These are phyloP conservation scores for Verticillium dahliae DNA, from an alignment of 2,329 filamentous ascomycete genomes.

Conservation along the genomic window DNA sequence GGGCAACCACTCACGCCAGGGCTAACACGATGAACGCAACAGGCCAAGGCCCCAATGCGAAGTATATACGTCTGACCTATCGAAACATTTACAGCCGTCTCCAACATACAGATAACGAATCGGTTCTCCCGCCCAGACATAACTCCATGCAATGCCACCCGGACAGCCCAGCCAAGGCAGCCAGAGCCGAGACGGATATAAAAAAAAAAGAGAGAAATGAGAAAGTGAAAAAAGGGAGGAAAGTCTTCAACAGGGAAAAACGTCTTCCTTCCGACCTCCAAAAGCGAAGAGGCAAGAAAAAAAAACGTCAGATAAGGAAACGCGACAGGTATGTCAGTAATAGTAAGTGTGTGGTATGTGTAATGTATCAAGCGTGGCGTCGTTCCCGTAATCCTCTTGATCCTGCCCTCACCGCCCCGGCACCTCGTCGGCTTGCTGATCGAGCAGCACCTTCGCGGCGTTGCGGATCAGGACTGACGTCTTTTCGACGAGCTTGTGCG, in stretches of 20 bases:
- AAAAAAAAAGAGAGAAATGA: no score
- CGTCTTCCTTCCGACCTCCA: background rate
- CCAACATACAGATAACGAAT: background rate
- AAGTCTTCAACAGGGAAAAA: background rate
- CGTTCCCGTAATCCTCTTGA: background rate
- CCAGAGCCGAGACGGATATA: background rate
- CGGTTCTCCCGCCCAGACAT: background rate
- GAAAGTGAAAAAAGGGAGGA: background rate
- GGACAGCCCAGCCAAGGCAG: background rate
- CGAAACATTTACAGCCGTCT: background rate
- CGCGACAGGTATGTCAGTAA: background rate
- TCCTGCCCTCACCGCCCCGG: background rate
- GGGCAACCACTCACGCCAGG: no score
- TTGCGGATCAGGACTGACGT: constrained; percentile 60
- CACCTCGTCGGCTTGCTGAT: background rate
- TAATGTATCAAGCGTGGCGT: background rate
- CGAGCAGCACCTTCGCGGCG: constrained; percentile 39
- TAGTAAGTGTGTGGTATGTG: background rate
- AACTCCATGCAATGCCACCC: background rate
- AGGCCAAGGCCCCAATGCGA: background rate
- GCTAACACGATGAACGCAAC: no score
- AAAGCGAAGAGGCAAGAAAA: background rate
- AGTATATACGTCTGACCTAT: background rate
- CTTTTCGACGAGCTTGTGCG: constrained; percentile 63
- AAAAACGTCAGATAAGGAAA: background rate